Percentiles rank a stretch among this genome's conserved stretches.
Conservation (phyloP, 2,329 filamentous ascomycete genomes). For the Ceratocystis alfenasii region DNA sequence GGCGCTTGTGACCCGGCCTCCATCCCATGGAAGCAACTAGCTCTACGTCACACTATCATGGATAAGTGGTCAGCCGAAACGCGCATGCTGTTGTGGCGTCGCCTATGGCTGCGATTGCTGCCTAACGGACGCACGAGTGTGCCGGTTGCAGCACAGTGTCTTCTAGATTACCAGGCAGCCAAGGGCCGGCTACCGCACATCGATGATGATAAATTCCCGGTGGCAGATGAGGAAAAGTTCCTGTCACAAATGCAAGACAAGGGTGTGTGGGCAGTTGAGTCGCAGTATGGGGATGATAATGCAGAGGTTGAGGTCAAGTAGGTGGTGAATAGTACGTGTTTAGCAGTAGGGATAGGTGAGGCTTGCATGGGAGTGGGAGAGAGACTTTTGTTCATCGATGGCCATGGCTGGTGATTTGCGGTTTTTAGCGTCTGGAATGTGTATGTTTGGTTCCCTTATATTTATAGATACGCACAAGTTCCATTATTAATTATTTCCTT, state of each 20-base stretch:
- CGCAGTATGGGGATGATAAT: conserved; percentile 11
- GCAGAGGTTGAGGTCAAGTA: not conserved
- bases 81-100: conserved; percentile 18
- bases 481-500: not conserved
- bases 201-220: conserved; percentile 14
- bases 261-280: conserved; percentile 18
- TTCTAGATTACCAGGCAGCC: conserved; percentile 19
- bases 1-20: conserved; percentile 11
- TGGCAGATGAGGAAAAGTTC: conserved; percentile 16
- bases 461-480: not conserved
- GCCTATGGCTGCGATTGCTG: conserved; percentile 14
- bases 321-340: not conserved
- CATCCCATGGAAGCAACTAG: conserved; percentile 16
- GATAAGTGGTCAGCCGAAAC: conserved; percentile 12
- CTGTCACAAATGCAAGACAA: conserved; percentile 15
- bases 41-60: conserved; percentile 9
- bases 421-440: not conserved
- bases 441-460: not conserved
- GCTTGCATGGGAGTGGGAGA: not conserved
- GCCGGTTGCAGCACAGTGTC: conserved; percentile 14
- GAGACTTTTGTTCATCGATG: not conserved
- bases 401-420: not conserved
- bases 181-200: conserved; percentile 16
- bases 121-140: conserved; percentile 14
- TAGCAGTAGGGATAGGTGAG: not conserved